phyloP scores from a whole-genome alignment of 2,329 filamentous ascomycete genomes.

The Thelonectria blattea region DNA sequence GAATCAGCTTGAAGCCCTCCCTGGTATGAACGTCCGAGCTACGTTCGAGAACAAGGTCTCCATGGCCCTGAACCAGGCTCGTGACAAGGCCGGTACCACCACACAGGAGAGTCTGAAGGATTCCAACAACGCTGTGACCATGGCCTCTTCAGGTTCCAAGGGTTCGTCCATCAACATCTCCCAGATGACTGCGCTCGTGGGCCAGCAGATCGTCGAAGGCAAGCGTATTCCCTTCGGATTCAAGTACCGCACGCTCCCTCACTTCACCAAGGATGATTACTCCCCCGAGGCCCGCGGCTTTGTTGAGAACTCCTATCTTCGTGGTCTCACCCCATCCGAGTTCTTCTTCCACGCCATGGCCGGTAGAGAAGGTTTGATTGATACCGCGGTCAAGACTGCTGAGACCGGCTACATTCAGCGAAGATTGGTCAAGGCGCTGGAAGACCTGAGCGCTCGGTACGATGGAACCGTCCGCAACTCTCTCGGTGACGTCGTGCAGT shows the following conservation, averaged over 20 bases:
- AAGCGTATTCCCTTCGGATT: conserved; percentile 99
- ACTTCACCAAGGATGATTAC: conserved; percentile 99
- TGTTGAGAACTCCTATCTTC: conserved; percentile 97
- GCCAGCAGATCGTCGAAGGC: conserved; percentile 97
- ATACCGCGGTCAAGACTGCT: conserved; percentile 98
- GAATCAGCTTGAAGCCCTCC: conserved; percentile 88
- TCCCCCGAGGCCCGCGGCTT: conserved; percentile 96
- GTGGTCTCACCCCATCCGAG: conserved; percentile 91
- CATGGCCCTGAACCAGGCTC: conserved; percentile 89
- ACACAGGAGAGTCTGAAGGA: conserved; percentile 94
- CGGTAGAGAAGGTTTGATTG: conserved; percentile 98
- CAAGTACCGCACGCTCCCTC: conserved; percentile 95
- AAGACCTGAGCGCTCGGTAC: conserved; percentile 97
- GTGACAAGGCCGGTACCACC: conserved; percentile 93
- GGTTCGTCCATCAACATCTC: conserved; percentile 99
- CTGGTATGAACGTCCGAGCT: conserved; percentile 98
- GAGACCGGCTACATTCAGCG: conserved; percentile 99
- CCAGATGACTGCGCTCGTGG: conserved; percentile 97
- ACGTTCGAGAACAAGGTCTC: conserved; percentile 98
- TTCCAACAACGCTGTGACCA: conserved; percentile 94
- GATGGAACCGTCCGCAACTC: conserved; percentile 98
- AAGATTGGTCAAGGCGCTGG: conserved; percentile 95
- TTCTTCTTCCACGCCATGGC: conserved; percentile 99
- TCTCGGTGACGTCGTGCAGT: conserved; percentile 93
- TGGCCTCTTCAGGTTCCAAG: conserved; percentile 96